These are phyloP conservation scores for Gymnopilus junonius DNA, from an alignment of 768 basidiomycete species.

Conservation along the genomic window DNA sequence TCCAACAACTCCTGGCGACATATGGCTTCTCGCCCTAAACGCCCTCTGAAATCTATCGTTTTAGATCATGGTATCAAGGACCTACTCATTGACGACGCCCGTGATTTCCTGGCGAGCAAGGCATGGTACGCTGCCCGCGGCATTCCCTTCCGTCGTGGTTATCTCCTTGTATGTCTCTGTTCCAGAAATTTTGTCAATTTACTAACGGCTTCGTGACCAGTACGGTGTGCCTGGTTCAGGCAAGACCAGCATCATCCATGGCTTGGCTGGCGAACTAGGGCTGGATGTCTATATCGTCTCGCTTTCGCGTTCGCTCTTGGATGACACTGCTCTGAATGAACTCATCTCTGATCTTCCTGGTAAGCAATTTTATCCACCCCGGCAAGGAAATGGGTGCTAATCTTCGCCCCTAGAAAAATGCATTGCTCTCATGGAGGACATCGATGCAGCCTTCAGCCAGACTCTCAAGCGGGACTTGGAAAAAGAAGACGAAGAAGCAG, in stretches of 20 bases:
- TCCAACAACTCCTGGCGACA: slow-evolving; percentile 56
- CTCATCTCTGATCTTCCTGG: slow-evolving; percentile 68
- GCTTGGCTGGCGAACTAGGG: slow-evolving; percentile 76
- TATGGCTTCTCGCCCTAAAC: slow-evolving; percentile 63
- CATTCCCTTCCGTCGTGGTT: slow-evolving; percentile 82
- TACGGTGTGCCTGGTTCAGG: slow-evolving; percentile 80
- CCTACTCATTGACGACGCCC: slow-evolving; percentile 66
- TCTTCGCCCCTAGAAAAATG: slow-evolving; percentile 46
- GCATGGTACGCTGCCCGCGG: slow-evolving; percentile 77
- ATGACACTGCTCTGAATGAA: slow-evolving; percentile 61
- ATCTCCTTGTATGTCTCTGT: slow-evolving; percentile 51
- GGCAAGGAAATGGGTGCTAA: background rate
- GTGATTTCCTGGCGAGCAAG: slow-evolving; percentile 71
- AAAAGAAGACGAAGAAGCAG: slow-evolving; percentile 18
- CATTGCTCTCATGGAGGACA: slow-evolving; percentile 84
- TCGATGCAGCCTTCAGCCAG: slow-evolving; percentile 74
- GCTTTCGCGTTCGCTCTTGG: slow-evolving; percentile 63
- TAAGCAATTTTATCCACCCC: slow-evolving; percentile 17
- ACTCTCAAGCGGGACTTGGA: slow-evolving; percentile 43
- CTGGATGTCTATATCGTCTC: slow-evolving; percentile 77
- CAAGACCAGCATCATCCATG: slow-evolving; percentile 79
- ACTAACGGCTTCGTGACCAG: slow-evolving; percentile 29
- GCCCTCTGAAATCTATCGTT: slow-evolving; percentile 68
- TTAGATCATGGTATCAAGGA: slow-evolving; percentile 74
- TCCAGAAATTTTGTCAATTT: background rate